Percentiles rank a stretch among this genome's conserved stretches.
Evolutionary conservation across 2,329 filamentous ascomycete species (phyloP).

Genomic region (Cytospora mali): DNA sequence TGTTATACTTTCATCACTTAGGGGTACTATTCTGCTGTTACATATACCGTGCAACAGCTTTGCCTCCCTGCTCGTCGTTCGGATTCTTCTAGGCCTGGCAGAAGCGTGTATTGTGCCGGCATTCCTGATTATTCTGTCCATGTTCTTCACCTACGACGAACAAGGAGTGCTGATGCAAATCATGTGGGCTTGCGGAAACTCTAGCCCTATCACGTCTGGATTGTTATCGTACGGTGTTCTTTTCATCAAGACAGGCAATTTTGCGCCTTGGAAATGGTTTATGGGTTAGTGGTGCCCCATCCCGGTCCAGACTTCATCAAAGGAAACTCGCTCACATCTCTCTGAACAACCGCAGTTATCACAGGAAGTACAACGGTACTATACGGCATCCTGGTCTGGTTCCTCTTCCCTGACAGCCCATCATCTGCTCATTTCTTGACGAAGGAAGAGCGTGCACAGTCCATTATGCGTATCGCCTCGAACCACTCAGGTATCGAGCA

Average conservation of each 20-base stretch:
- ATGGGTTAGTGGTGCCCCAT: constrained; percentile 36
- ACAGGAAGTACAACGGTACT: constrained; percentile 29
- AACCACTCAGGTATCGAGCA: constrained; percentile 43
- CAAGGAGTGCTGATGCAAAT: constrained; percentile 40
- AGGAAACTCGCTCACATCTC: not conserved
- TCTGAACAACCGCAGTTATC: constrained; percentile 24
- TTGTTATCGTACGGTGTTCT: constrained; percentile 38
- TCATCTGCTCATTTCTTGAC: constrained; percentile 37
- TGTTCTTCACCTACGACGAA: constrained; percentile 42
- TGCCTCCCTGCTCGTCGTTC: constrained; percentile 35
- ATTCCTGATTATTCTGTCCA: constrained; percentile 35
- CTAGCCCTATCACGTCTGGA: constrained; percentile 38
- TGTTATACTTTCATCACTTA: not conserved
- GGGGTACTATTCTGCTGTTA: constrained; percentile 37
- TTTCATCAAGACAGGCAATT: constrained; percentile 39
- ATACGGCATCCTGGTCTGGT: constrained; percentile 27
- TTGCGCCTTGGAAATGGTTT: constrained; percentile 44
- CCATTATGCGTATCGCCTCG: constrained; percentile 39
- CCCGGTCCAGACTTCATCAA: not conserved
- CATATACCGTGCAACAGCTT: constrained; percentile 36
- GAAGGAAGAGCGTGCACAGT: constrained; percentile 38
- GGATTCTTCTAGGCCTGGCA: constrained; percentile 35
- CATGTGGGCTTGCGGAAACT: constrained; percentile 45
- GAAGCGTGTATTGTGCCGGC: constrained; percentile 34
- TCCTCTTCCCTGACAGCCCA: constrained; percentile 26